Percentiles rank a stretch among this genome's conserved stretches.
Evolutionary conservation across 148 eudicot species (phyloP).

Genomic region (Chenopodium suecicum): DNA sequence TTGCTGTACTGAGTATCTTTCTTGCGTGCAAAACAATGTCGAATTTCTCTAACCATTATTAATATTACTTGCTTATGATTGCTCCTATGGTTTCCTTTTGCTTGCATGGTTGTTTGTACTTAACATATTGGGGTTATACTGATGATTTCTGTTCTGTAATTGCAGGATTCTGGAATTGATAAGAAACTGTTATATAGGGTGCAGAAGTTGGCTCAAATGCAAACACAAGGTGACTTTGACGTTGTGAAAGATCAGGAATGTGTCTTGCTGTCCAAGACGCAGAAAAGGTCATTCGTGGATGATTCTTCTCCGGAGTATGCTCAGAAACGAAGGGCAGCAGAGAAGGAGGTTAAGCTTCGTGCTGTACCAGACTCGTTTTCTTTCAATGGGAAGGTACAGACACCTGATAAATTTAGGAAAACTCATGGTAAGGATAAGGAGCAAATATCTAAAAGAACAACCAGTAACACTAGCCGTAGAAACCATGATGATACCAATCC

Average conservation of each 20-base stretch:
- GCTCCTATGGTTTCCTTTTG: neutral
- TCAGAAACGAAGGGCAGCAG: conserved; percentile 19
- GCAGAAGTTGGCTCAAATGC: conserved; percentile 10
- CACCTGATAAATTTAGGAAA: conserved; percentile 36
- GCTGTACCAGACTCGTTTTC: conserved; percentile 15
- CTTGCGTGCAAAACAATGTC: neutral
- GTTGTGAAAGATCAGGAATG: neutral
- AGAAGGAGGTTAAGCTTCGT: neutral
- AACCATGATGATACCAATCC: conserved; percentile 27
- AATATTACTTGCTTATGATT: neutral
- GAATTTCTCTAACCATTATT: neutral
- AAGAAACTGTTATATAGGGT: conserved; percentile 16
- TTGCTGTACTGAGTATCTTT: neutral
- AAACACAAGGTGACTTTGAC: conserved; percentile 5
- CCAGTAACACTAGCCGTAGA: conserved; percentile 19
- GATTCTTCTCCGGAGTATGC: neutral
- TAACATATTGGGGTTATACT: neutral
- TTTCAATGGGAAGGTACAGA: conserved; percentile 48
- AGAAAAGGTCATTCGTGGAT: conserved; percentile 8
- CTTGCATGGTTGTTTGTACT: neutral
- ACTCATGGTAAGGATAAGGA: conserved; percentile 3
- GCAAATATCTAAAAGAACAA: conserved; percentile 34
- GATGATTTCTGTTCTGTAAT: neutral
- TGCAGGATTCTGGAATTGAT: conserved; percentile 11
- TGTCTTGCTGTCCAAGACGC: neutral